Conservation (phyloP, 768 basidiomycete species). For the Leccinum obscurum region DNA sequence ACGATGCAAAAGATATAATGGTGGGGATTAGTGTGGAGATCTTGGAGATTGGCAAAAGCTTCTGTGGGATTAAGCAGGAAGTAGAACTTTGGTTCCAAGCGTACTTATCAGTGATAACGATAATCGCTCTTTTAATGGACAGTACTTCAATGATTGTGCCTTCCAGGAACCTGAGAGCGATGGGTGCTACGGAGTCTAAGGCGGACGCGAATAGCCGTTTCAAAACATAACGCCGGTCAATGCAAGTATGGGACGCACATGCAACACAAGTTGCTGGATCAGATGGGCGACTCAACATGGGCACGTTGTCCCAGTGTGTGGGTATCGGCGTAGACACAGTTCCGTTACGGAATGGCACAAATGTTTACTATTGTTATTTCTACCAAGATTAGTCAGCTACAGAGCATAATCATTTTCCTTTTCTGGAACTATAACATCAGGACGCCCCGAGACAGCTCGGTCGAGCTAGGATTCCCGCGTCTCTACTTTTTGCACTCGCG, state of each 20-base stretch:
- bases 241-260: neutral
- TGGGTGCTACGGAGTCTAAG: no score
- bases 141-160: neutral
- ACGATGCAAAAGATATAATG: neutral
- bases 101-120: neutral
- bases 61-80: neutral
- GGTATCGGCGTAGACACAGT: neutral
- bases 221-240: no score
- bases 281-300: neutral
- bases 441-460: neutral
- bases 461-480: neutral
- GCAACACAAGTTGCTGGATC: neutral
- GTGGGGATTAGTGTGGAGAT: neutral
- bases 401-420: neutral
- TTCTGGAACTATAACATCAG: neutral
- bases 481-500: neutral
- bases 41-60: neutral
- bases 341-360: neutral
- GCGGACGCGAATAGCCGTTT: no score
- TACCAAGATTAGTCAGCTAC: no score
- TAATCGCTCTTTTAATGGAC: neutral
- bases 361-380: neutral
- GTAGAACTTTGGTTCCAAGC: neutral
- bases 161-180: neutral
- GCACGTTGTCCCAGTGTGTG: neutral